phyloP scores from a whole-genome alignment of 1,284 basidiomycete species.

The Thelephora terrestris region DNA sequence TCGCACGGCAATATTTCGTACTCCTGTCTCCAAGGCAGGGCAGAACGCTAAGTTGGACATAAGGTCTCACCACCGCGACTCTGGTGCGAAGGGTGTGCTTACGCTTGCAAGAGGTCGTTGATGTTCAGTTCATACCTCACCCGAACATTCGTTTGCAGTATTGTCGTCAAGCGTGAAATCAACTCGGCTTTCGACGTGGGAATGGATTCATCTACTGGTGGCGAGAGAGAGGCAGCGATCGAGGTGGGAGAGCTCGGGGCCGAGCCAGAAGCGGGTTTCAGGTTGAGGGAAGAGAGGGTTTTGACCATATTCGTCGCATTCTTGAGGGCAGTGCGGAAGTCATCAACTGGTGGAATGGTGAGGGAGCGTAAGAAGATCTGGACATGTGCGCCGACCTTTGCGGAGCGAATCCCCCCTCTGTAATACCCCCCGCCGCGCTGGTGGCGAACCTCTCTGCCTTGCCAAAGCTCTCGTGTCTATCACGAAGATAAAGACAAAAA shows the following conservation, averaged over 20 bases:
- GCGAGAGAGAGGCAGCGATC: slow-evolving; percentile 28
- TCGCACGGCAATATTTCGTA: slow-evolving; percentile 70
- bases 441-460: neutral
- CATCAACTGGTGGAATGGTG: slow-evolving; percentile 32
- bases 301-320: slow-evolving; percentile 48
- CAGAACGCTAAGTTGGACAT: slow-evolving; percentile 40
- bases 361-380: slow-evolving; percentile 10
- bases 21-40: slow-evolving; percentile 71
- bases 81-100: slow-evolving; percentile 17
- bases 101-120: slow-evolving; percentile 67
- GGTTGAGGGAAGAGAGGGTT: slow-evolving; percentile 38
- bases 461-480: neutral
- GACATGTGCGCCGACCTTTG: slow-evolving; percentile 4
- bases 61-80: slow-evolving; percentile 4
- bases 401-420: slow-evolving; percentile 30
- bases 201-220: slow-evolving; percentile 34
- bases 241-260: slow-evolving; percentile 33
- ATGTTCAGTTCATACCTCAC: slow-evolving; percentile 71
- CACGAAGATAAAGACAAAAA: neutral
- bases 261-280: slow-evolving; percentile 14
- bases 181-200: slow-evolving; percentile 49
- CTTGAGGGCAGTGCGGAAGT: slow-evolving; percentile 58
- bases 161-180: slow-evolving; percentile 58
- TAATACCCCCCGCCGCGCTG: slow-evolving; percentile 23
- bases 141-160: slow-evolving; percentile 67